phyloP scores from a whole-genome alignment of 192 early-diverging fungal species.

The Jimgerdemannia flammicorona region DNA sequence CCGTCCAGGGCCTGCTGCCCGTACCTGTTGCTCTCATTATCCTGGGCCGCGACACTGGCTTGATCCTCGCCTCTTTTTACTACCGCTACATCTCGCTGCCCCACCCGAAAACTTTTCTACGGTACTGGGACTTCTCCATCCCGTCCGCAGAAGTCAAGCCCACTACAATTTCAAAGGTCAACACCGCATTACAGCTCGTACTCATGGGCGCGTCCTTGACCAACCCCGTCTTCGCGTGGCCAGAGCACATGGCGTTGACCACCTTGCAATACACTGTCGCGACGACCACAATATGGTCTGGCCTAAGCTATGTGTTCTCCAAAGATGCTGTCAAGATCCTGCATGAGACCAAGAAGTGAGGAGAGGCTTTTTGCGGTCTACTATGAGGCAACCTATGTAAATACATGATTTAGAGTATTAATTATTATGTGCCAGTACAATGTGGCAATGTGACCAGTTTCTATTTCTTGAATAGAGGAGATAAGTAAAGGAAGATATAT shows the following conservation, averaged over 20 bases:
- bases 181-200: constrained; percentile 82
- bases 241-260: constrained; percentile 46
- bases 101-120: constrained; percentile 75
- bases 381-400: too few species aligned
- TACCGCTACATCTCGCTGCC: constrained; percentile 86
- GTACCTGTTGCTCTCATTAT: constrained; percentile 76
- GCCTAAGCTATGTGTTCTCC: constrained; percentile 67
- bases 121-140: constrained; percentile 90
- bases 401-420: too few species aligned
- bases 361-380: not conserved
- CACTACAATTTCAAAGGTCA: constrained; percentile 85
- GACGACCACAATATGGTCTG: constrained; percentile 78
- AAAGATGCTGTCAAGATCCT: constrained; percentile 73
- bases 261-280: constrained; percentile 68
- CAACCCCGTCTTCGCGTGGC: constrained; percentile 67
- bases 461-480: too few species aligned
- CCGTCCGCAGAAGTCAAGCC: constrained; percentile 90
- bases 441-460: too few species aligned
- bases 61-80: constrained; percentile 76
- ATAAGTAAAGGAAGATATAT: not conserved
- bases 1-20: constrained; percentile 72
- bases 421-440: too few species aligned
- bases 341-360: constrained; percentile 17
- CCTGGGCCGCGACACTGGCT: constrained; percentile 77
- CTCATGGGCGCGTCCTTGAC: constrained; percentile 76